These are phyloP conservation scores for Hypoxylon intermedium DNA, from an alignment of 495 filamentous ascomycete species.

Conservation along the genomic window DNA sequence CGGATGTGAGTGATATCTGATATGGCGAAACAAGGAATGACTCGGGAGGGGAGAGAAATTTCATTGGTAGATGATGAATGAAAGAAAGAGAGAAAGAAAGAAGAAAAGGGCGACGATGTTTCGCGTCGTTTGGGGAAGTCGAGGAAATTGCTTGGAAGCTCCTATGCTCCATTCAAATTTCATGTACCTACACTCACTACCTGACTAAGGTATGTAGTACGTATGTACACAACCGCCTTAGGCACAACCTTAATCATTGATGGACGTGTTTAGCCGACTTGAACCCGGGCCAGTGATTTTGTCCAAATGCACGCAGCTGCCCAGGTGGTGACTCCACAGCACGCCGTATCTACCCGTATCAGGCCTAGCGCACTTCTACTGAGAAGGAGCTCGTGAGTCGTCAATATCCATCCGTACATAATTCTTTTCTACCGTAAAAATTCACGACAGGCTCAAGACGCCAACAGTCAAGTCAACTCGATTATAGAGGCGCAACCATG, in stretches of 20 bases:
- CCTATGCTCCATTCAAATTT: slow-evolving; percentile 16
- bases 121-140: slow-evolving; percentile 36
- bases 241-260: too few relatives aligned
- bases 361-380: not conserved
- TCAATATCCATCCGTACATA: too few relatives aligned
- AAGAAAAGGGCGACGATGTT: slow-evolving; percentile 28
- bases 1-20: slow-evolving; percentile 7
- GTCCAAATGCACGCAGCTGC: too few relatives aligned
- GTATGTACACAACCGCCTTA: not conserved
- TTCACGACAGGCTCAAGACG: not conserved
- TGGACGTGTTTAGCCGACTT: too few relatives aligned
- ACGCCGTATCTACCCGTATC: too few relatives aligned
- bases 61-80: slow-evolving; percentile 33
- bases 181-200: not conserved
- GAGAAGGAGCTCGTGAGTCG: not conserved
- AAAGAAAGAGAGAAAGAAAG: slow-evolving; percentile 13
- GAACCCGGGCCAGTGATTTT: too few relatives aligned
- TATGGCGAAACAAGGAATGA: slow-evolving; percentile 6
- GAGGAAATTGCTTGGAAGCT: slow-evolving; percentile 27
- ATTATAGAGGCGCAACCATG: slow-evolving; percentile 59
- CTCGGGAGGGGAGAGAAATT: slow-evolving; percentile 12
- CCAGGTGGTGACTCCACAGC: too few relatives aligned
- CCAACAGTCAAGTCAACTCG: slow-evolving; percentile 4
- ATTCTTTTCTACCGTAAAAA: slow-evolving; percentile 3
- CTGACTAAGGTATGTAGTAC: too few relatives aligned